Percentiles rank a stretch among this genome's conserved stretches.
These are phyloP conservation scores for Colletotrichum sojae DNA, from an alignment of 2,329 filamentous ascomycete genomes.

Conservation along the genomic window DNA sequence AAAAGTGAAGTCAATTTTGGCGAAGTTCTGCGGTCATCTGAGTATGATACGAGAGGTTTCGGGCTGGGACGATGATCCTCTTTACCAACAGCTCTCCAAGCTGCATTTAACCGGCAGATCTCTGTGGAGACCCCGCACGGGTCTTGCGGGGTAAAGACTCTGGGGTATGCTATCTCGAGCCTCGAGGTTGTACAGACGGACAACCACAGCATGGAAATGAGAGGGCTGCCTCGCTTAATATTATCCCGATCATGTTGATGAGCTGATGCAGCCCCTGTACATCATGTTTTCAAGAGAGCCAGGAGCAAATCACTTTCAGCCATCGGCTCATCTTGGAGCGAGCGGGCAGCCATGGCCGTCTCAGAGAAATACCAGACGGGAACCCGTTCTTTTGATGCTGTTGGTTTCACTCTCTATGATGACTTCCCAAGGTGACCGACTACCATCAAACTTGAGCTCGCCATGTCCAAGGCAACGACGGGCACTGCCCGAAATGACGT, in stretches of 20 bases:
- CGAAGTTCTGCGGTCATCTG: not conserved
- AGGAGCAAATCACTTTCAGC: not conserved
- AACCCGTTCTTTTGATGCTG: not conserved
- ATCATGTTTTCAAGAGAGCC: not conserved
- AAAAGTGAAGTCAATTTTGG: too few relatives aligned
- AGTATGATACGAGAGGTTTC: not conserved
- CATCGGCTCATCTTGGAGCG: not conserved
- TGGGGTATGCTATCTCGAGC: not conserved
- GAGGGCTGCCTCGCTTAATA: not conserved
- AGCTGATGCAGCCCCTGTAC: not conserved
- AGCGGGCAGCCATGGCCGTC: not conserved
- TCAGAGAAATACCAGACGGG: not conserved
- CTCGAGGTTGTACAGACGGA: not conserved
- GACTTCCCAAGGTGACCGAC: not conserved
- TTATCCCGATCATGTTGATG: not conserved
- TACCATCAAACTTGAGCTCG: not conserved
- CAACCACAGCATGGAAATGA: not conserved
- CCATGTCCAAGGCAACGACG: not conserved
- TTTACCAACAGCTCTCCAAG: not conserved
- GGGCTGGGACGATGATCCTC: not conserved
- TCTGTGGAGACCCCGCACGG: not conserved
- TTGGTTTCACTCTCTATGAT: not conserved
- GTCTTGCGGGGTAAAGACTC: not conserved
- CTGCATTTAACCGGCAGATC: not conserved
- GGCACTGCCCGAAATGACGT: not conserved